Percentiles rank a stretch among this genome's conserved stretches.
These are phyloP conservation scores for Syzygium oleosum DNA, from an alignment of 345 rosid genomes.

Conservation along the genomic window DNA sequence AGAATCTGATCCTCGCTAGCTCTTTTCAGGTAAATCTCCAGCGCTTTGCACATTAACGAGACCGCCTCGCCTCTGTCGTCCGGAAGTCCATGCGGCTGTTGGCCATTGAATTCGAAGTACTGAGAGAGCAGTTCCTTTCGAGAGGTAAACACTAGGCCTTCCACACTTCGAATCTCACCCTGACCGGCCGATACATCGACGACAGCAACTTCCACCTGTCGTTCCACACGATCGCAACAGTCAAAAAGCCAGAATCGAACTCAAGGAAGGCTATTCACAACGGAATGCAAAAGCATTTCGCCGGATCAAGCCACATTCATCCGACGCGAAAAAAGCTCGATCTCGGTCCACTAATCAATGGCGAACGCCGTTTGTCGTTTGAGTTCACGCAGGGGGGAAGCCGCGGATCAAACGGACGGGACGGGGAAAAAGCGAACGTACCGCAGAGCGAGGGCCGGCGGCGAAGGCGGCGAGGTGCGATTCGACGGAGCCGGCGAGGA, in stretches of 20 bases:
- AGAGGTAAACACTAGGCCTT: slow-evolving; percentile 36
- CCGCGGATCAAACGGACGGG: no score
- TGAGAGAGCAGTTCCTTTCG: slow-evolving; percentile 50
- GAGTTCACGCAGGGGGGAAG: not conserved
- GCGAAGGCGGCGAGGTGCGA: slow-evolving; percentile 42
- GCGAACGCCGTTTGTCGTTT: not conserved
- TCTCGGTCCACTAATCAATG: not conserved
- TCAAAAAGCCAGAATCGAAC: not conserved
- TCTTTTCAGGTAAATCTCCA: slow-evolving; percentile 38
- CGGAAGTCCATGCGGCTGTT: slow-evolving; percentile 19
- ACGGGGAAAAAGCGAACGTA: slow-evolving; percentile 2
- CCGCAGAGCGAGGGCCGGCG: slow-evolving; percentile 35
- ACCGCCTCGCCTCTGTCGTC: slow-evolving; percentile 75
- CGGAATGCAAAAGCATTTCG: not conserved
- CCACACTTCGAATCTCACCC: slow-evolving; percentile 17
- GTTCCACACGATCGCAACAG: not conserved
- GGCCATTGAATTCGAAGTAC: slow-evolving; percentile 16
- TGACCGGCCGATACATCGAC: slow-evolving; percentile 70
- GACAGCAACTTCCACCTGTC: slow-evolving; percentile 53
- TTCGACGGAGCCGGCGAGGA: slow-evolving; percentile 56
- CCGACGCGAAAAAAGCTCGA: not conserved
- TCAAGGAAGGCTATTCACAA: not conserved
- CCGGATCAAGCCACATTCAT: not conserved
- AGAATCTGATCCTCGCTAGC: slow-evolving; percentile 26
- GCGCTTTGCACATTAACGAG: slow-evolving; percentile 55